Percentiles rank a stretch among this genome's conserved stretches.
These are phyloP conservation scores for Lactifluus pinguis DNA, from an alignment of 768 basidiomycete species.

Conservation along the genomic window DNA sequence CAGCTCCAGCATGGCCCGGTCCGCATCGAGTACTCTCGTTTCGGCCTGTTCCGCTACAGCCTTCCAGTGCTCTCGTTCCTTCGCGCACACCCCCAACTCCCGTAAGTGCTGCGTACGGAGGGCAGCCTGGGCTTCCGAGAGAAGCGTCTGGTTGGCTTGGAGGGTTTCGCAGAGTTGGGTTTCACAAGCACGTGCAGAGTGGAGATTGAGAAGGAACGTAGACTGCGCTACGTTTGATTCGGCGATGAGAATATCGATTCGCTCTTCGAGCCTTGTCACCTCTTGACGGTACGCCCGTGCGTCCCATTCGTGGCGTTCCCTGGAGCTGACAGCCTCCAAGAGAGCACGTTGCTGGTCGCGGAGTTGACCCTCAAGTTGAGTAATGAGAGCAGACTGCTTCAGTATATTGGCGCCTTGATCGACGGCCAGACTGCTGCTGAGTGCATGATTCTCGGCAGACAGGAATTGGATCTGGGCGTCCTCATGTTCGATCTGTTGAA, in stretches of 20 bases:
- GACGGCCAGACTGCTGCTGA: background rate
- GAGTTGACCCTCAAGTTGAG: background rate
- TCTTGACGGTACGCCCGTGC: background rate
- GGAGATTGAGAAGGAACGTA: background rate
- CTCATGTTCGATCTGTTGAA: background rate
- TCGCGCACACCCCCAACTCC: background rate
- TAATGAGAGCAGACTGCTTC: background rate
- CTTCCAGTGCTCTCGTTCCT: conserved; percentile 3
- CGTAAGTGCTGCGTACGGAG: background rate
- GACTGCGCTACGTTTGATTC: background rate
- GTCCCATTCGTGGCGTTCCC: background rate
- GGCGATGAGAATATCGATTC: background rate
- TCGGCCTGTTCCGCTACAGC: background rate
- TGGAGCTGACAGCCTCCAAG: background rate
- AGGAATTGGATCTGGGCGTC: background rate
- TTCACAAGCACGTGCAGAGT: background rate
- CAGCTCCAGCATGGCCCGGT: background rate
- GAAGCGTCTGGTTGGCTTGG: background rate
- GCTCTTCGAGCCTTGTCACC: conserved; percentile 1
- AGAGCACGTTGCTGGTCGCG: background rate
- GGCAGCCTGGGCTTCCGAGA: background rate
- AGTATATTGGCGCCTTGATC: background rate
- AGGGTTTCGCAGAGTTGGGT: background rate
- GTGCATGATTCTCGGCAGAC: background rate
- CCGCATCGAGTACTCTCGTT: background rate